Evolutionary conservation across 73 alveolate species (phyloP).

Genomic region (Tetrahymena borealis): DNA sequence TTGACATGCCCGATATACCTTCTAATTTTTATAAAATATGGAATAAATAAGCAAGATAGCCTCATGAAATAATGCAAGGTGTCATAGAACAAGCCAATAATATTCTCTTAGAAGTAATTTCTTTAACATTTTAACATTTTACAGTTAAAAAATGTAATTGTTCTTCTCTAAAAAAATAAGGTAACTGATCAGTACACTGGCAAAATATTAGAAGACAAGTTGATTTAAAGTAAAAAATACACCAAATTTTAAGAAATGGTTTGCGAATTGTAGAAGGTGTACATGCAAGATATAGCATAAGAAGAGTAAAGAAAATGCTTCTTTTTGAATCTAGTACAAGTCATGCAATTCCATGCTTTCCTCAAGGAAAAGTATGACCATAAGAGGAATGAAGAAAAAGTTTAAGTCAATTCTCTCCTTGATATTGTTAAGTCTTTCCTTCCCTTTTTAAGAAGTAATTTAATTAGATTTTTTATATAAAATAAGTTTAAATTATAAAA

Average conservation of each 20-base stretch:
- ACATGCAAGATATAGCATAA: neutral
- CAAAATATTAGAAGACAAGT: conserved; percentile 19
- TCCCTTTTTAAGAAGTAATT: neutral
- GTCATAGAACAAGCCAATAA: conserved; percentile 22
- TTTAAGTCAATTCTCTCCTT: neutral
- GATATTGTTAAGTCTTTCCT: neutral
- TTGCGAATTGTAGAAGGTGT: neutral
- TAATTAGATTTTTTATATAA: neutral
- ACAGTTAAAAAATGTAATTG: neutral
- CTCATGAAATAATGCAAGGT: conserved; percentile 30
- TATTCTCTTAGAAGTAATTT: neutral
- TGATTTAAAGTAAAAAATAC: neutral
- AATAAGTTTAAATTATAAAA: neutral
- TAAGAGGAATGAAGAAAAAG: neutral
- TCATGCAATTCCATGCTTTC: conserved; percentile 56
- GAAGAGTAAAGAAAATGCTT: conserved; percentile 39
- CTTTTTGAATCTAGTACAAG: conserved; percentile 53
- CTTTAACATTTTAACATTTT: neutral
- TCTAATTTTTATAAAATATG: conserved; percentile 28
- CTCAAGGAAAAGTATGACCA: conserved; percentile 26
- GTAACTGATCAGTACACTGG: conserved; percentile 27
- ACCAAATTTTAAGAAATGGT: neutral
- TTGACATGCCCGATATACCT: conserved; percentile 16
- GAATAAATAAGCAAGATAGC: conserved; percentile 46
- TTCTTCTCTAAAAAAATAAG: conserved; percentile 5